These are phyloP conservation scores for Cercospora sojina DNA, from an alignment of 2,329 filamentous ascomycete genomes.

Conservation along the genomic window DNA sequence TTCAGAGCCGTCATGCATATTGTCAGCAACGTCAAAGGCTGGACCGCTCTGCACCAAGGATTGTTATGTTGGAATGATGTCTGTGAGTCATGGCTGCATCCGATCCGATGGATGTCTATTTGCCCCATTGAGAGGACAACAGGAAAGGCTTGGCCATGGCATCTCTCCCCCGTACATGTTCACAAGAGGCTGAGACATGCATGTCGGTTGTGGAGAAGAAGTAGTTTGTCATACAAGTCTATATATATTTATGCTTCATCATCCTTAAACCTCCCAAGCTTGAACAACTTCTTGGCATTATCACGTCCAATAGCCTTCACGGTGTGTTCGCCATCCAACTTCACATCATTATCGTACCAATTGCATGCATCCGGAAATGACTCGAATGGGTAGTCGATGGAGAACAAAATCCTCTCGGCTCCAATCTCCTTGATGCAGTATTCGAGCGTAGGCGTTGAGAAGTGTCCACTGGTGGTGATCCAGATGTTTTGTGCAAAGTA, in stretches of 20 bases:
- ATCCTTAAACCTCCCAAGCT: conserved; percentile 31
- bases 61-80: not conserved
- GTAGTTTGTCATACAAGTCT: not conserved
- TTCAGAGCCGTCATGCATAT: not conserved
- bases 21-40: not conserved
- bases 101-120: not conserved
- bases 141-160: not conserved
- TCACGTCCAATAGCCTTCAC: conserved; percentile 34
- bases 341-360: conserved; percentile 32
- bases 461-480: conserved; percentile 59
- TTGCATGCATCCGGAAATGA: conserved; percentile 32
- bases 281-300: conserved; percentile 35
- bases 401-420: conserved; percentile 33
- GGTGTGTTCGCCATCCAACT: conserved; percentile 22
- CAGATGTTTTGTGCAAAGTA: conserved; percentile 58
- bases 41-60: not conserved
- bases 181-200: not conserved
- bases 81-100: not conserved
- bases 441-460: conserved; percentile 54
- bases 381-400: conserved; percentile 37
- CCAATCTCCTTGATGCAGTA: conserved; percentile 53
- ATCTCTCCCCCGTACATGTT: not conserved
- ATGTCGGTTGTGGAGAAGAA: not conserved
- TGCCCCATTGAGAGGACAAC: not conserved
- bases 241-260: conserved; percentile 13